phyloP scores from a whole-genome alignment of 176 grass and related monocot species.

The Dactylis glomerata region DNA sequence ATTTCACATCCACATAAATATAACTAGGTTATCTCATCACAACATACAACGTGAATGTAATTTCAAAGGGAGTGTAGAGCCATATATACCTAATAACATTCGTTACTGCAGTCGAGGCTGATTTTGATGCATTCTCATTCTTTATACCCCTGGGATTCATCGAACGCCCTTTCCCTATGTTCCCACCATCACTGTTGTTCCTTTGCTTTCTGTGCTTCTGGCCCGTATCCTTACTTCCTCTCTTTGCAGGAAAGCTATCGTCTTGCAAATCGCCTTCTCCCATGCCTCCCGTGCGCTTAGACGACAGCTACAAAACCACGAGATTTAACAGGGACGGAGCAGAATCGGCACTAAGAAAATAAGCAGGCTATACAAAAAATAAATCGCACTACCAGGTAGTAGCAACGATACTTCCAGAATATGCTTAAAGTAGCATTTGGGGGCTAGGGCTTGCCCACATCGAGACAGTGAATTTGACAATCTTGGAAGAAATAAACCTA shows the following conservation, averaged over 20 bases:
- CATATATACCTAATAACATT: conserved; percentile 59
- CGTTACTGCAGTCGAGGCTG: conserved; percentile 16
- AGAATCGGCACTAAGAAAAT: conserved; percentile 5
- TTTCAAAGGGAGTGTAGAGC: not conserved
- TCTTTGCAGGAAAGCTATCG: conserved; percentile 14
- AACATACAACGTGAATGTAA: not conserved
- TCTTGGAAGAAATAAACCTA: too few species aligned
- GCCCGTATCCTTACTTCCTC: conserved; percentile 22
- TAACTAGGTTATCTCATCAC: not conserved
- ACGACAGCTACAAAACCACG: not conserved
- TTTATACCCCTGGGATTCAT: not conserved
- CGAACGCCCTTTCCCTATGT: conserved; percentile 22
- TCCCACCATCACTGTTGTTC: conserved; percentile 25
- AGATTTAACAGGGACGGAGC: not conserved
- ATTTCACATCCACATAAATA: not conserved
- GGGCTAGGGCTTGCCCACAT: too few species aligned
- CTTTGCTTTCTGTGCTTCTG: not conserved
- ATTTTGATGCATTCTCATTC: conserved; percentile 10
- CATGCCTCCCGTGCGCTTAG: not conserved
- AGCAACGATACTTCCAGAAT: too few species aligned
- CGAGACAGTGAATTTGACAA: too few species aligned
- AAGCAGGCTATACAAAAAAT: not conserved
- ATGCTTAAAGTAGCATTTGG: too few species aligned
- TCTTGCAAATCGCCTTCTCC: not conserved
- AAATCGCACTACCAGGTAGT: too few species aligned